A percentile compares a stretch with the other conserved stretches of the same genome.
Conservation (phyloP, 257 asterid species). For the Rehmannia glutinosa region DNA sequence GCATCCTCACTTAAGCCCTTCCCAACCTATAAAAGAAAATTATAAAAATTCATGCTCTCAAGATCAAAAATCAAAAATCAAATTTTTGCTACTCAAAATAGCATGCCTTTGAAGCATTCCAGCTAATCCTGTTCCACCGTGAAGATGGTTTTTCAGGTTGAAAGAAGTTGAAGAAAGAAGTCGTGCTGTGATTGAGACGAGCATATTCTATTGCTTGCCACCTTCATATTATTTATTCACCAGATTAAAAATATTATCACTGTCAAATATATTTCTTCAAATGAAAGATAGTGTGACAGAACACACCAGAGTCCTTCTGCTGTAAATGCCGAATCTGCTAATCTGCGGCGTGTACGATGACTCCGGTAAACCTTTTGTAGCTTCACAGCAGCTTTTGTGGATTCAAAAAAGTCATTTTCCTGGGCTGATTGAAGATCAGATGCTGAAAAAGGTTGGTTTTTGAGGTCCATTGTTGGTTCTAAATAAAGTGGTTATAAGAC, state of each 20-base stretch:
- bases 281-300: background rate
- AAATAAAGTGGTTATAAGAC: background rate
- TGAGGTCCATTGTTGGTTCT: slow-evolving; percentile 20
- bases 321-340: slow-evolving; percentile 79
- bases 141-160: slow-evolving; percentile 57
- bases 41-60: too few relatives aligned
- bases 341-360: slow-evolving; percentile 71
- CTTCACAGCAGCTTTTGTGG: slow-evolving; percentile 58
- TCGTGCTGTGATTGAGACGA: slow-evolving; percentile 60
- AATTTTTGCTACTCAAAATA: background rate
- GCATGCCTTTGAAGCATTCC: slow-evolving; percentile 76
- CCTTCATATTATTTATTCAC: slow-evolving; percentile 25
- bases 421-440: background rate
- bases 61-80: too few relatives aligned
- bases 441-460: slow-evolving; percentile 12
- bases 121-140: slow-evolving; percentile 62
- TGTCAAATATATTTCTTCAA: background rate
- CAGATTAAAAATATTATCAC: background rate
- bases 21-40: slow-evolving; percentile 49
- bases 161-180: slow-evolving; percentile 59
- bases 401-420: background rate
- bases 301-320: slow-evolving; percentile 74
- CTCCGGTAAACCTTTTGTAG: slow-evolving; percentile 81
- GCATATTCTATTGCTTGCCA: slow-evolving; percentile 65
- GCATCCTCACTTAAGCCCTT: slow-evolving; percentile 65